These are phyloP conservation scores for Penicillium corylophilum DNA, from an alignment of 2,329 filamentous ascomycete species.

Conservation along the genomic window DNA sequence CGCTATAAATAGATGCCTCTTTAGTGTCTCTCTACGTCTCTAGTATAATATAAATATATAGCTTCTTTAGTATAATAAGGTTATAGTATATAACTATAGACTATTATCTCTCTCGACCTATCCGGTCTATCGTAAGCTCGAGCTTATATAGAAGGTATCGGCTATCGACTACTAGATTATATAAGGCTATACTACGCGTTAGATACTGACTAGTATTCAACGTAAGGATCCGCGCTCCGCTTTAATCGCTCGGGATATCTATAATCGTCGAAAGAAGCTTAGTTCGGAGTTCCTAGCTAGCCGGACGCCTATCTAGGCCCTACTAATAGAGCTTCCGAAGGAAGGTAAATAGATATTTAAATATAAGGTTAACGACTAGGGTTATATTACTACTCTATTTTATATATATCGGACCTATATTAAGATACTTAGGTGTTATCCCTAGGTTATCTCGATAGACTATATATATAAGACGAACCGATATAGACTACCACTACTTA, in stretches of 20 bases:
- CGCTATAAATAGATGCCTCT: too few species aligned
- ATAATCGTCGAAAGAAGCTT: constrained; percentile 4
- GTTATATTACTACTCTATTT: neutral
- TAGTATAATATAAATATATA: too few species aligned
- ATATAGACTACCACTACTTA: neutral
- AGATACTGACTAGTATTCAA: neutral
- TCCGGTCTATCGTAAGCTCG: too few species aligned
- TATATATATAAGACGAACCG: neutral
- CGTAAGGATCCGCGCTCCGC: neutral
- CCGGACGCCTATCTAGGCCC: neutral
- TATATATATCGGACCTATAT: neutral
- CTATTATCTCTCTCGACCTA: too few species aligned
- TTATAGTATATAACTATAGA: too few species aligned
- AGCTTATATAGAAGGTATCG: neutral
- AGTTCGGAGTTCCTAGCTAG: neutral
- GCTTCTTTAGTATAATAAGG: too few species aligned
- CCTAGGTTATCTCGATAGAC: neutral
- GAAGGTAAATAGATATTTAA: neutral
- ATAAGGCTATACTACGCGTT: neutral
- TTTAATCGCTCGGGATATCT: neutral
- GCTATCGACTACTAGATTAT: neutral
- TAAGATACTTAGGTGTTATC: neutral
- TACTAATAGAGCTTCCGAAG: neutral
- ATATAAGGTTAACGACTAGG: neutral
- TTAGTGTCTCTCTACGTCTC: too few species aligned